Evolutionary conservation across 805 yeast species (phyloP).

Genomic region (Wickerhamomyces silvicola): DNA sequence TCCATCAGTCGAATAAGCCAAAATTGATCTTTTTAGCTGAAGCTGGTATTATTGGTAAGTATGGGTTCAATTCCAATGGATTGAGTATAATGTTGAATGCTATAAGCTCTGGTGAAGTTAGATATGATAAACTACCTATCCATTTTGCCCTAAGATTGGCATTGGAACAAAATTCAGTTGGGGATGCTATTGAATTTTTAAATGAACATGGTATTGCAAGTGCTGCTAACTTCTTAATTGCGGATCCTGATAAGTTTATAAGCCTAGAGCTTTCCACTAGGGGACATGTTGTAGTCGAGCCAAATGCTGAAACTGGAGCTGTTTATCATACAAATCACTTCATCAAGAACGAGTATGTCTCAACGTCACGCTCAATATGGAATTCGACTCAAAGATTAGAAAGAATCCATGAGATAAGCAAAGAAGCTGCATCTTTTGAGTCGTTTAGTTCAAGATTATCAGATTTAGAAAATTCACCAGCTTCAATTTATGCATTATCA

Average conservation of each 20-base stretch:
- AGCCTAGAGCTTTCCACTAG: constrained; percentile 20
- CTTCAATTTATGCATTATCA: constrained; percentile 17
- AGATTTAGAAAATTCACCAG: constrained; percentile 13
- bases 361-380: constrained; percentile 9
- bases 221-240: constrained; percentile 19
- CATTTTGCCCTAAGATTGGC: constrained; percentile 30
- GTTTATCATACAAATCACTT: constrained; percentile 23
- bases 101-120: constrained; percentile 21
- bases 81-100: constrained; percentile 19
- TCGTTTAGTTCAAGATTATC: constrained; percentile 16
- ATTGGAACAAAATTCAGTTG: constrained; percentile 21
- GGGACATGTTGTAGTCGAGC: constrained; percentile 10
- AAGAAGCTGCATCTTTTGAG: constrained; percentile 10
- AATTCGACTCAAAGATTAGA: constrained; percentile 14
- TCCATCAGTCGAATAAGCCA: constrained; percentile 18
- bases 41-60: constrained; percentile 22
- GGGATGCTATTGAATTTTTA: constrained; percentile 10
- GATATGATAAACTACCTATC: constrained; percentile 26
- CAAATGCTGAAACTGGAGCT: constrained; percentile 9
- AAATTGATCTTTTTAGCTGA: constrained; percentile 21
- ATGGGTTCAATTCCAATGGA: constrained; percentile 18
- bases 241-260: constrained; percentile 15
- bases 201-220: constrained; percentile 18
- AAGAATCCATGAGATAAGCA: constrained; percentile 13
- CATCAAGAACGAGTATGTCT: constrained; percentile 7